These are phyloP conservation scores for Geoglossum glabrum DNA, from an alignment of 495 filamentous ascomycete species.

Conservation along the genomic window DNA sequence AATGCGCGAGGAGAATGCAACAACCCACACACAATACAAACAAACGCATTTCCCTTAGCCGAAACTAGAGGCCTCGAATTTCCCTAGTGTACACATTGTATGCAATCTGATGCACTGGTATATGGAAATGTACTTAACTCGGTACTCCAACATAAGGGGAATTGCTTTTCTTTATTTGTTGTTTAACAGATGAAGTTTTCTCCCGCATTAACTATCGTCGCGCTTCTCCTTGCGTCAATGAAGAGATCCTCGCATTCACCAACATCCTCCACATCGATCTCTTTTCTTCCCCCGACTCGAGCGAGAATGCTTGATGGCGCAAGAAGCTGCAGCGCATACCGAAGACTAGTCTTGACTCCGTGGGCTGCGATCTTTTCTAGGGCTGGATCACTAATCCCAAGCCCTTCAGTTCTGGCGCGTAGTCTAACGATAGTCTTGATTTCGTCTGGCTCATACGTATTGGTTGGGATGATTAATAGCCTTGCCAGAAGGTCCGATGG, in stretches of 20 bases:
- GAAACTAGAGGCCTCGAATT: neutral
- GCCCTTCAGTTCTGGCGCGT: slow-evolving; percentile 59
- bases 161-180: neutral
- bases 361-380: slow-evolving; percentile 69
- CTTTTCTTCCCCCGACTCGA: slow-evolving; percentile 45
- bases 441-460: slow-evolving; percentile 63
- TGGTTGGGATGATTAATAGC: slow-evolving; percentile 86
- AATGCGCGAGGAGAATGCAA: neutral
- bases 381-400: slow-evolving; percentile 61
- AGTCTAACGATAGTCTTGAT: slow-evolving; percentile 76
- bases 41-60: neutral
- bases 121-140: neutral
- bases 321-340: slow-evolving; percentile 82
- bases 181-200: neutral
- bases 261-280: slow-evolving; percentile 66
- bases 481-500: slow-evolving; percentile 82
- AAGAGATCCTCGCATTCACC: slow-evolving; percentile 80
- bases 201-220: slow-evolving; percentile 33
- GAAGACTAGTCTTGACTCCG: slow-evolving; percentile 66
- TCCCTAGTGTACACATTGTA: slow-evolving; percentile 1
- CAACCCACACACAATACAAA: neutral
- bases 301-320: slow-evolving; percentile 64
- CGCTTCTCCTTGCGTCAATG: slow-evolving; percentile 73
- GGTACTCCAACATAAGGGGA: neutral
- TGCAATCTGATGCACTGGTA: neutral